Evolutionary conservation across 495 filamentous ascomycete species (phyloP).

Genomic region (Xylaria sp.): DNA sequence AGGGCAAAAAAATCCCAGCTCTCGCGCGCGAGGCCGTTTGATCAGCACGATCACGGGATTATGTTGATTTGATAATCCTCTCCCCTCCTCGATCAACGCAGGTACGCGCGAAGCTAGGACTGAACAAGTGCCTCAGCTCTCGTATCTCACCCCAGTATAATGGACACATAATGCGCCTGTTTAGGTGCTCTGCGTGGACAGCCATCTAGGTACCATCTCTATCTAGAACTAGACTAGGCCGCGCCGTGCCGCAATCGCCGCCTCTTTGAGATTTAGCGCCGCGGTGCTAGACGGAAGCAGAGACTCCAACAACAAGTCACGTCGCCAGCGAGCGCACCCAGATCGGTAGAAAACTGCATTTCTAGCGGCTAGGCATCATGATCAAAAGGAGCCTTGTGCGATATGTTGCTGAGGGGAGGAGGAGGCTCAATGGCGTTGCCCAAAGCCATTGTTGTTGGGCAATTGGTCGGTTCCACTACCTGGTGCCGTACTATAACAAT

Average conservation of each 20-base stretch:
- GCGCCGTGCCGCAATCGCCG: conserved; percentile 22
- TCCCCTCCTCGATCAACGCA: conserved; percentile 24
- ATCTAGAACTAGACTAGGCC: conserved; percentile 1
- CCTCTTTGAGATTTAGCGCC: conserved; percentile 6
- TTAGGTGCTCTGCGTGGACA: neutral
- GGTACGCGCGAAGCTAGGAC: conserved; percentile 23
- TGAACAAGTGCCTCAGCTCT: neutral
- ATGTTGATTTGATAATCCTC: conserved; percentile 7
- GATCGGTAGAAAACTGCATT: conserved; percentile 6
- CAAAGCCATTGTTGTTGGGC: neutral
- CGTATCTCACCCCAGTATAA: conserved; percentile 3
- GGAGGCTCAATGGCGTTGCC: conserved; percentile 3
- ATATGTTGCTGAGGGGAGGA: neutral
- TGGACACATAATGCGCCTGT: conserved; percentile 1
- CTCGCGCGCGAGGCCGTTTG: conserved; percentile 13
- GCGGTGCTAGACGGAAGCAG: neutral
- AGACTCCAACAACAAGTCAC: neutral
- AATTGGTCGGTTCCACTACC: conserved; percentile 11
- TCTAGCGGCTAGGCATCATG: conserved; percentile 10
- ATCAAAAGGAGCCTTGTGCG: neutral
- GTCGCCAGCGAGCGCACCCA: conserved; percentile 3
- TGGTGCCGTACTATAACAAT: conserved; percentile 3
- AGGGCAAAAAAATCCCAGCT: neutral
- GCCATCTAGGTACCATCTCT: conserved; percentile 1
- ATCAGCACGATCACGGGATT: conserved; percentile 26